Evolutionary conservation across 78 protist genomes (phyloP), one percentile per base, ranked within the genome.

Genomic region (Tieghemostelium lacteum): DNA sequence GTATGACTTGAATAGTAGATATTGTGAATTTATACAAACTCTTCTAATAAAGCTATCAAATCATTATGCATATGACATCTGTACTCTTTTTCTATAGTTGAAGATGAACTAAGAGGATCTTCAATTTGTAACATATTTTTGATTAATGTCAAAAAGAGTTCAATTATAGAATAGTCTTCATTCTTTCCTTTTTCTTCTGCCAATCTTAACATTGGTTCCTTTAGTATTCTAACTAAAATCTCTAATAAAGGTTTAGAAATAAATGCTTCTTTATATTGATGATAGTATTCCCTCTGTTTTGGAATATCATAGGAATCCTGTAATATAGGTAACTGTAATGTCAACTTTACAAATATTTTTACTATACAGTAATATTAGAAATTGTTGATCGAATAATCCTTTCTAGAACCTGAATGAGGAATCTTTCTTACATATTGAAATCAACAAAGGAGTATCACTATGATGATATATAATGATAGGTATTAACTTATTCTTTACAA

Each of bases 121-220:
- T 54, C 50, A 29, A 78, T 78, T 52, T 54, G 49, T 55, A 78
- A 54, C 28, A 78, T 66, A 66, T 78, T 78, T 19, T 66, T 42
- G 24, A 78, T 78, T 22, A 78, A 29, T n/a, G 88, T 65, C 10
- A 78, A 66, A 36, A 66, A 19, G 24, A 78, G 39, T 45, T 78
- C 88, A 37, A 78, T 66, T 26, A 78, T 49, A 28, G 36, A 17
- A 26, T 42, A 55, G 37, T 71, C 77, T 52, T 78, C 75, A 39
- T 28, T 55, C 10, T 54, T 40, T 33, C 57, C 52, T 29, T 75
- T 49, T 31, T 39, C 24, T 29, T 55, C 17, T 31, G 37, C 77
- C 8, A 78, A 37, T 49, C 54, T 45, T 26, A 10, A 33, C 29
- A 78, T 50, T 22, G 88, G 88, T 0, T 36, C 88, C 19, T 54